Base-by-base conservation (phyloP, 768 basidiomycete genomes). In the Strobilomyces echinocephalus region DNA sequence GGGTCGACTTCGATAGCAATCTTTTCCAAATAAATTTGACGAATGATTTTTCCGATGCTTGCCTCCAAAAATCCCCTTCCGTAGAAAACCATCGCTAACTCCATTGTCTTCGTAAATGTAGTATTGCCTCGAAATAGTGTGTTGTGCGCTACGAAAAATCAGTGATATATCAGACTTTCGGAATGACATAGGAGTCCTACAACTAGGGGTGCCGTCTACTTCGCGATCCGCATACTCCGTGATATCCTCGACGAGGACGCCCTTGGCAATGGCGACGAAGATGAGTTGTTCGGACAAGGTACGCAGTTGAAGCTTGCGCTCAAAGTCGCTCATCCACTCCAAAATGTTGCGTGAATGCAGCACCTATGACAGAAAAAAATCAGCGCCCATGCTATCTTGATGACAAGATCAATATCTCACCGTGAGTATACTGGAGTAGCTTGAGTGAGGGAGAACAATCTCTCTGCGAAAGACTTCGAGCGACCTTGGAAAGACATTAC, bases 1-100 rank as follows among this genome's bases (percentile, higher is more conserved):
- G 89, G 87, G 67, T 93, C 89, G 21, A 91, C 85, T 68, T 95
- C 93, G 50, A 95, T 86, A 20, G 81, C 76, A 56, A 92, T 74
- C 64, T 84, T 84, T 58, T 91, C 89, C 15, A 76, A 68, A 66
- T 82, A 87, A 46, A 95, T 73, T 38, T 79, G 77, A 46, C 87
- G 83, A 42, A 95, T 77, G 40, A 82, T 76, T 26, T 70, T 67
- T 6, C 91, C 91, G 39, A 95, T 79, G 62, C 88, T 89, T 12
- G 83, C 81, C 63, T 92, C 89, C 20, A 95, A 76, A 63, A 91
- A 93, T 1, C 74, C 73, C 62, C 76, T 82, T n/a, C 91, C 91
- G 61, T 91, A 88, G 73, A 82, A 83, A n/a, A 76, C 75, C 82
- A 95, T 90, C 60, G 83, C 84, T 6, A 83, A 71, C 62, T 93